phyloP scores from a whole-genome alignment of 2,329 filamentous ascomycete species.

The Penicillium sp. region DNA sequence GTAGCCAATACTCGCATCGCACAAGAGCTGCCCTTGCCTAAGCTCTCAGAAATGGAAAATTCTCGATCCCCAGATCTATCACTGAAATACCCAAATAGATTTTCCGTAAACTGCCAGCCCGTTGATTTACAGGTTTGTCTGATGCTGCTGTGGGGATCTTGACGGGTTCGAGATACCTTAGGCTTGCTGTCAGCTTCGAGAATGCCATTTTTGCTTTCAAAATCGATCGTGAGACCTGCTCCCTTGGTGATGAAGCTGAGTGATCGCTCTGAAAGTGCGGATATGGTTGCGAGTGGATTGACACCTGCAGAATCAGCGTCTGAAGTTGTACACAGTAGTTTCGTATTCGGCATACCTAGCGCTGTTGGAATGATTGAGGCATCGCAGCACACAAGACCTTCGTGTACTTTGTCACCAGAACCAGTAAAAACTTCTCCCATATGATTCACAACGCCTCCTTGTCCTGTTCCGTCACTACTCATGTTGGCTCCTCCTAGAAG shows the following conservation, averaged over 20 bases:
- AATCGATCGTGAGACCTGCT: not conserved
- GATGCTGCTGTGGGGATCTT: not conserved
- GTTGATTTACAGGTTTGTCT: not conserved
- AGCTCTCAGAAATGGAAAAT: not conserved
- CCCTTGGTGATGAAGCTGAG: not conserved
- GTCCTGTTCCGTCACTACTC: not conserved
- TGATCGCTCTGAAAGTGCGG: not conserved
- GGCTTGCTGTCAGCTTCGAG: not conserved
- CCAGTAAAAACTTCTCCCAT: not conserved
- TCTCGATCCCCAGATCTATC: not conserved
- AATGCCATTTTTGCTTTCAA: not conserved
- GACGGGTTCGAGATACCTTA: not conserved
- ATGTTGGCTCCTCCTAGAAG: conserved; percentile 1
- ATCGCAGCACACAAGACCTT: not conserved
- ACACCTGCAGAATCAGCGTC: not conserved
- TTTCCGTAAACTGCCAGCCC: conserved; percentile 1
- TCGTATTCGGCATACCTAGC: not conserved
- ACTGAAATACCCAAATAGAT: conserved; percentile 3
- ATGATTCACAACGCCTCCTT: conserved; percentile 2
- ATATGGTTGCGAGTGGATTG: conserved; percentile 1
- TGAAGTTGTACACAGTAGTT: not conserved
- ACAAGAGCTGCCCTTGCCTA: not conserved
- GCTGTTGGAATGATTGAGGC: not conserved
- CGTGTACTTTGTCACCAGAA: conserved; percentile 1
- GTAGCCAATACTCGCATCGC: conserved; percentile 1